Conservation (phyloP, 371 early-diverging fungal species). For the Zancudomyces culisetae region DNA sequence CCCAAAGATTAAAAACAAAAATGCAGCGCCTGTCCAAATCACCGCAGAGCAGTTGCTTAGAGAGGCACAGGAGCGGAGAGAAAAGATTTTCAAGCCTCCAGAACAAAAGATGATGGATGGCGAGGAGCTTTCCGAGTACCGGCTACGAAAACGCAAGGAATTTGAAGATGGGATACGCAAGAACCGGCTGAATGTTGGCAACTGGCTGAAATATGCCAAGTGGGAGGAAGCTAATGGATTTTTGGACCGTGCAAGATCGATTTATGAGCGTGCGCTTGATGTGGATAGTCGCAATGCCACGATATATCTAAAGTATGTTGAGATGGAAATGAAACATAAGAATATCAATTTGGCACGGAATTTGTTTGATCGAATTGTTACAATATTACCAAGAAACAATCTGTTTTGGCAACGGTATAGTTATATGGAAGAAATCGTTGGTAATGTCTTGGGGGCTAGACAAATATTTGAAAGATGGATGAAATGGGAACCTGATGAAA, state of each 20-base stretch:
- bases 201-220: slow-evolving; percentile 85
- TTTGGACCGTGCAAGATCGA: slow-evolving; percentile 44
- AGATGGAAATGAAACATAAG: slow-evolving; percentile 91
- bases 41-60: slow-evolving; percentile 95
- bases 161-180: slow-evolving; percentile 83
- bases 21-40: slow-evolving; percentile 92
- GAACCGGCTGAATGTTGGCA: slow-evolving; percentile 63
- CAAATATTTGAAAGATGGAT: slow-evolving; percentile 96
- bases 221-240: slow-evolving; percentile 74
- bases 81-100: slow-evolving; percentile 49
- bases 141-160: slow-evolving; percentile 71
- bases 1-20: slow-evolving; percentile 83
- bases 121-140: slow-evolving; percentile 82
- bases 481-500: slow-evolving; percentile 88
- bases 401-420: slow-evolving; percentile 96
- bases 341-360: slow-evolving; percentile 86
- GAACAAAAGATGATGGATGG: slow-evolving; percentile 79
- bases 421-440: slow-evolving; percentile 91
- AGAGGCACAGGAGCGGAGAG: slow-evolving; percentile 81
- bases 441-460: slow-evolving; percentile 72
- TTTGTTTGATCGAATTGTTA: slow-evolving; percentile 76
- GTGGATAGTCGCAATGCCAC: slow-evolving; percentile 68
- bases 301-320: slow-evolving; percentile 82
- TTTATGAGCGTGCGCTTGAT: slow-evolving; percentile 83
- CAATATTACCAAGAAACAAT: slow-evolving; percentile 78